phyloP scores from a whole-genome alignment of 1,284 basidiomycete species.

The Ustilago bromivora region DNA sequence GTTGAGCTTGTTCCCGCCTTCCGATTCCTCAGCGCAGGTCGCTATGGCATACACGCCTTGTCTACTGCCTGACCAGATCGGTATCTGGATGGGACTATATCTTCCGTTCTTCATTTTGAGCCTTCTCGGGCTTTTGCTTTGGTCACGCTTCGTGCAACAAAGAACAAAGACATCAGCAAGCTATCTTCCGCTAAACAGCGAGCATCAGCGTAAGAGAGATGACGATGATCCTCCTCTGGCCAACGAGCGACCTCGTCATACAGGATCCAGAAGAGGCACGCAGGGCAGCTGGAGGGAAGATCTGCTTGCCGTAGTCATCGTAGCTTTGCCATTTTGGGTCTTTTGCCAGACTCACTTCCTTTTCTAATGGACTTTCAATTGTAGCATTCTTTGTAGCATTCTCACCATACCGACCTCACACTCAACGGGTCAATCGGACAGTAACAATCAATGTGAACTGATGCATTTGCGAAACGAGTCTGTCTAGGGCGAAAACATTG shows the following conservation, averaged over 20 bases:
- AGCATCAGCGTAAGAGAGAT: slow-evolving; percentile 29
- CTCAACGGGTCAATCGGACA: not conserved
- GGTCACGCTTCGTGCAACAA: slow-evolving; percentile 14
- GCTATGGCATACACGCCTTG: slow-evolving; percentile 55
- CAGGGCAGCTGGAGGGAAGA: slow-evolving; percentile 24
- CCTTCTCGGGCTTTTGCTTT: slow-evolving; percentile 19
- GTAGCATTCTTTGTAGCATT: not conserved
- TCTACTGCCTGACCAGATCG: slow-evolving; percentile 58
- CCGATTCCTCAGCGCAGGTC: not conserved
- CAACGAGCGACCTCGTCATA: not conserved
- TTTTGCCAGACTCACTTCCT: slow-evolving; percentile 46
- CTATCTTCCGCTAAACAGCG: slow-evolving; percentile 21
- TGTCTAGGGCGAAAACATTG: slow-evolving; percentile 2
- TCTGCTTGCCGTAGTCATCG: slow-evolving; percentile 32
- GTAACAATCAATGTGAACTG: not conserved
- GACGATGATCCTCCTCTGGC: slow-evolving; percentile 24
- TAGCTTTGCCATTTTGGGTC: slow-evolving; percentile 50
- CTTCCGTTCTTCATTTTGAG: slow-evolving; percentile 41
- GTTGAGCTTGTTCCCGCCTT: slow-evolving; percentile 39
- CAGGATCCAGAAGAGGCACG: not conserved
- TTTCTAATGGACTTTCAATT: slow-evolving; percentile 11
- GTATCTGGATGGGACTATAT: slow-evolving; percentile 55
- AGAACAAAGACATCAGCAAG: slow-evolving; percentile 3
- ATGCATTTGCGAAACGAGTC: slow-evolving; percentile 10
- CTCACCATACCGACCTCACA: slow-evolving; percentile 7